Evolutionary conservation across 2,329 filamentous ascomycete species (phyloP).

Genomic region (Xylaria sp.): DNA sequence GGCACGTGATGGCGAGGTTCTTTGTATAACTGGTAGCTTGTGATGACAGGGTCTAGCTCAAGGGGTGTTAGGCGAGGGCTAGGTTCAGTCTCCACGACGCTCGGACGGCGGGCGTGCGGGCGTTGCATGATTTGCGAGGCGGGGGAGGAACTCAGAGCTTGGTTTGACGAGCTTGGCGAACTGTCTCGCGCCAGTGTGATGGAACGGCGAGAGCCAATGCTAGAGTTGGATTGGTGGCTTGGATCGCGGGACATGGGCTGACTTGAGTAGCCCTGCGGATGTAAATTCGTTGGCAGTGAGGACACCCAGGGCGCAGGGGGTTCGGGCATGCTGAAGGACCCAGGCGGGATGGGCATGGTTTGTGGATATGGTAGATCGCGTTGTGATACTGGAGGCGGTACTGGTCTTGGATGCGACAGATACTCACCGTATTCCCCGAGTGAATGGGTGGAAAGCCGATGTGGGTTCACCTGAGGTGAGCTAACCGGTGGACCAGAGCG

Average conservation of each 20-base stretch:
- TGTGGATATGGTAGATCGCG: slow-evolving; percentile 34
- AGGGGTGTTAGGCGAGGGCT: slow-evolving; percentile 44
- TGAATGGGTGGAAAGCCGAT: slow-evolving; percentile 25
- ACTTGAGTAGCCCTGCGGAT: slow-evolving; percentile 51
- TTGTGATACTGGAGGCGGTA: not conserved
- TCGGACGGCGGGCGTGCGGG: slow-evolving; percentile 42
- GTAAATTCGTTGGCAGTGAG: slow-evolving; percentile 32
- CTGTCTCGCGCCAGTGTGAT: slow-evolving; percentile 13
- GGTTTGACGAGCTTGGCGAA: slow-evolving; percentile 17
- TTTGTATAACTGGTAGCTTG: slow-evolving; percentile 40
- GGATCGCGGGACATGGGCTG: slow-evolving; percentile 57
- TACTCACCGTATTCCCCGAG: slow-evolving; percentile 31
- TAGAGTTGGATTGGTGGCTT: slow-evolving; percentile 47
- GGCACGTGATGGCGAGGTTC: not conserved
- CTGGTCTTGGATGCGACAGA: not conserved
- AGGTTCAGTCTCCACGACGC: slow-evolving; percentile 53
- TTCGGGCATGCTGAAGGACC: slow-evolving; percentile 21
- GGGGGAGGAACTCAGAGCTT: slow-evolving; percentile 32
- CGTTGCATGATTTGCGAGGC: slow-evolving; percentile 37
- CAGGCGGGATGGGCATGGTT: slow-evolving; percentile 31
- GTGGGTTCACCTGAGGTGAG: slow-evolving; percentile 12
- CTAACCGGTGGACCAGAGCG: slow-evolving; percentile 25
- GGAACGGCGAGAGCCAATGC: slow-evolving; percentile 34
- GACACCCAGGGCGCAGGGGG: slow-evolving; percentile 34
- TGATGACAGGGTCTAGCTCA: slow-evolving; percentile 34